Evolutionary conservation across 2,329 filamentous ascomycete species (phyloP).

Genomic region (Pseudocercospora eumusae): DNA sequence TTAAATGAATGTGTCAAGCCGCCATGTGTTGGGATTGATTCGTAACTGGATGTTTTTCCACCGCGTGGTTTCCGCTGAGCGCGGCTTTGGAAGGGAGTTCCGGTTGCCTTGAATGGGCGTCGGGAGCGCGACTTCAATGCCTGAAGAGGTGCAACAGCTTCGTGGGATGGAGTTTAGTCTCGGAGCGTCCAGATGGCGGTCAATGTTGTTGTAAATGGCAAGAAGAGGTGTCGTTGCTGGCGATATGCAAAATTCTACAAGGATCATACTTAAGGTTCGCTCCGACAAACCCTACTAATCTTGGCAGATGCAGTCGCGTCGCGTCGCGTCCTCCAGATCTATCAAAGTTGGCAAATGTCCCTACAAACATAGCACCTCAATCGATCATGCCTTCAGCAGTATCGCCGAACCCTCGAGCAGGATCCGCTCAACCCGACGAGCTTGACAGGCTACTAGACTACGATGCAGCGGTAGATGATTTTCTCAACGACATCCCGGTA

Average conservation of each 20-base stretch:
- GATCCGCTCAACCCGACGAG: slow-evolving; percentile 44
- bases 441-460: slow-evolving; percentile 75
- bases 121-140: neutral
- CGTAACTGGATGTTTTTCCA: neutral
- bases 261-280: slow-evolving; percentile 8
- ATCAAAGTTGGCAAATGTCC: neutral
- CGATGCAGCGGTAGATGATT: slow-evolving; percentile 60
- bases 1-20: neutral
- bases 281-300: neutral
- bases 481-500: slow-evolving; percentile 47
- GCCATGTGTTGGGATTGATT: neutral
- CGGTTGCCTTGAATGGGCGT: neutral
- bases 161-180: neutral
- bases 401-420: slow-evolving; percentile 26
- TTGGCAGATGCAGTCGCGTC: slow-evolving; percentile 4
- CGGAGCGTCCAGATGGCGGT: neutral
- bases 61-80: no score
- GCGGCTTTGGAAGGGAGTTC: neutral
- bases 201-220: neutral
- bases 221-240: slow-evolving; percentile 8
- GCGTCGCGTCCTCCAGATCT: slow-evolving; percentile 1
- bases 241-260: slow-evolving; percentile 1
- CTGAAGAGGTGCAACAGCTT: neutral
- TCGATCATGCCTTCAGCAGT: slow-evolving; percentile 37
- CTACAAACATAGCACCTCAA: slow-evolving; percentile 12